Base-by-base conservation (phyloP, 1,284 basidiomycete species). In the Chondrostereum purpureum region DNA sequence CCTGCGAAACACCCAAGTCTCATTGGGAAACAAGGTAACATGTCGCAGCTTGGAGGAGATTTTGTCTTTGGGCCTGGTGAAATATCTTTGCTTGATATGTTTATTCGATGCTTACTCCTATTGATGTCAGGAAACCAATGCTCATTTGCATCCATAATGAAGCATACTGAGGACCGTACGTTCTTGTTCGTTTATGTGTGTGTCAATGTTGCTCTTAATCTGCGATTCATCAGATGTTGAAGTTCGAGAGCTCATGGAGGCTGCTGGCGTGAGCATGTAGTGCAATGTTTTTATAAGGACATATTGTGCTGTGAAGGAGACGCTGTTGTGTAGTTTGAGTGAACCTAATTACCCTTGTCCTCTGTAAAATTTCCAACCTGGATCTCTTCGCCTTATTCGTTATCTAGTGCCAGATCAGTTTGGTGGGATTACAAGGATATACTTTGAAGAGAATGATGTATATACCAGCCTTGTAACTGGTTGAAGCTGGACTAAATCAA, bases 131-230 rank as follows among this genome's bases (percentile, higher is more conserved):
- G 63, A n/a, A 53, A 60, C 16, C 53, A 53, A 19, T 80, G 77
- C 50, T 58, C 62, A 0, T 80, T 74, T 47, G 71, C 72, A 3
- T 72, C 69, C 36, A 64, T 73, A 2, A 82, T 83, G 80, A 63
- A 67, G 43, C 73, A 82, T 50, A 76, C 78, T 0, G 71, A 78
- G 54, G 79, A 83, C 57, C 80, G 79, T 81, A 56, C 61, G 78
- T 48, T 5, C 35, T 40, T 11, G 2, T 4, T 10, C 27, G 14
- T 11, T 17, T 36, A 31, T n/a, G 27, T n/a, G 27, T 8, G n/a
- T n/a, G 8, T n/a, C 27, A n/a, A 31, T 14, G 37, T 6, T 14
- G 4, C 34, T 21, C 39, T 33, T 13, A 10, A 17, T 17, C 12
- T 19, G 11, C 5, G 42, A 31, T 8, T 0, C 12, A 27, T 16